Conservation (phyloP, 2,329 filamentous ascomycete species). For the Fusarium pininemorale region DNA sequence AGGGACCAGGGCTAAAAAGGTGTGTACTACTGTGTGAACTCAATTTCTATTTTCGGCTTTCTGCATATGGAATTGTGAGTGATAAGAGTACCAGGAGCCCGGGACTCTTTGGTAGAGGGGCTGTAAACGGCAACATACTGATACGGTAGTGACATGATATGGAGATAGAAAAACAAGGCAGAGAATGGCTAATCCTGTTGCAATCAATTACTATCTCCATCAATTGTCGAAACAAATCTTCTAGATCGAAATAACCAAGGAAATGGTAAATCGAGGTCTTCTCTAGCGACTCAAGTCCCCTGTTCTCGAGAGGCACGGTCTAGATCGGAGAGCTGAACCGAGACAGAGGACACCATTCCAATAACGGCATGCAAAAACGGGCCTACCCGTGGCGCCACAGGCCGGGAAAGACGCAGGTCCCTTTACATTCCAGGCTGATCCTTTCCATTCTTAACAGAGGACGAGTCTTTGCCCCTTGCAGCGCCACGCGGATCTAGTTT, state of each 20-base stretch:
- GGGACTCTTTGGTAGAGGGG: not conserved
- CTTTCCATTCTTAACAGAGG: not conserved
- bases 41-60: not conserved
- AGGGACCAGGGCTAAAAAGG: not conserved
- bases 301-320: not conserved
- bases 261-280: not conserved
- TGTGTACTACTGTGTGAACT: not conserved
- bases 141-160: not conserved
- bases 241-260: not conserved
- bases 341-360: not conserved
- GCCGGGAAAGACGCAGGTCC: too few relatives aligned
- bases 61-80: not conserved
- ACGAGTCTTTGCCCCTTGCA: not conserved
- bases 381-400: not conserved
- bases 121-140: not conserved
- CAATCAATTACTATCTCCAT: not conserved
- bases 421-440: constrained; percentile 1
- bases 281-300: not conserved
- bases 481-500: not conserved
- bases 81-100: not conserved
- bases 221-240: not conserved
- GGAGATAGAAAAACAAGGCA: not conserved
- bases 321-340: not conserved
- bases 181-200: not conserved
- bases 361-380: not conserved